Evolutionary conservation across 2,329 filamentous ascomycete species (phyloP).

Genomic region (Botrytis aclada): DNA sequence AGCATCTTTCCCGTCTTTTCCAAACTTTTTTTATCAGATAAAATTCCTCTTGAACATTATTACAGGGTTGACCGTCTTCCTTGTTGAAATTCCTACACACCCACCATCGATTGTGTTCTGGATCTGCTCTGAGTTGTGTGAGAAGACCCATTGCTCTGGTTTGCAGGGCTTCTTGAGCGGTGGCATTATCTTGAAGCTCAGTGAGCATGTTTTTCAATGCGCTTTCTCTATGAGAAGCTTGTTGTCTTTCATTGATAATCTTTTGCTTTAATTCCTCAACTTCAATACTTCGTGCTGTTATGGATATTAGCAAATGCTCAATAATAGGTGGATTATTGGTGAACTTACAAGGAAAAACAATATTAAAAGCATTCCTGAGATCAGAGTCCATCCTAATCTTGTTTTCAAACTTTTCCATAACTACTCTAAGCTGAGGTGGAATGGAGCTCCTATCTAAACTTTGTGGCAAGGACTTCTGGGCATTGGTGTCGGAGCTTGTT

Average conservation of each 20-base stretch:
- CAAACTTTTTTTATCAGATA: neutral
- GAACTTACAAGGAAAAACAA: slow-evolving; percentile 12
- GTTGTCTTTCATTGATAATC: slow-evolving; percentile 1
- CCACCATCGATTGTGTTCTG: neutral
- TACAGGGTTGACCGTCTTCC: neutral
- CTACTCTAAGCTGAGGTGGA: slow-evolving; percentile 9
- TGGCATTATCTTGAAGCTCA: neutral
- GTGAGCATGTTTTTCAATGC: slow-evolving; percentile 57
- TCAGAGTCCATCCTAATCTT: slow-evolving; percentile 9
- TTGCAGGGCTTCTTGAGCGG: slow-evolving; percentile 6
- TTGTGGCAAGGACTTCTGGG: neutral
- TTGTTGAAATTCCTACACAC: neutral
- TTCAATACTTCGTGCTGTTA: slow-evolving; percentile 7
- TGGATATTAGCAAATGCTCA: neutral
- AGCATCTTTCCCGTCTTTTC: slow-evolving; percentile 13
- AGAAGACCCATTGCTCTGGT: slow-evolving; percentile 5
- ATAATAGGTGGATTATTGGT: neutral
- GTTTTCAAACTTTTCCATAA: slow-evolving; percentile 9
- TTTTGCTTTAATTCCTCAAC: slow-evolving; percentile 10
- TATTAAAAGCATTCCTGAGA: slow-evolving; percentile 9
- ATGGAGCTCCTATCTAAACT: slow-evolving; percentile 1
- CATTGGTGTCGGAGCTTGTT: neutral
- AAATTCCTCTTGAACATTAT: slow-evolving; percentile 12
- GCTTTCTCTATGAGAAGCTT: slow-evolving; percentile 37
- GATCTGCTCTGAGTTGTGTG: neutral